Conservation (phyloP, 768 basidiomycete species). For the Sporobolomyces phaffii region DNA sequence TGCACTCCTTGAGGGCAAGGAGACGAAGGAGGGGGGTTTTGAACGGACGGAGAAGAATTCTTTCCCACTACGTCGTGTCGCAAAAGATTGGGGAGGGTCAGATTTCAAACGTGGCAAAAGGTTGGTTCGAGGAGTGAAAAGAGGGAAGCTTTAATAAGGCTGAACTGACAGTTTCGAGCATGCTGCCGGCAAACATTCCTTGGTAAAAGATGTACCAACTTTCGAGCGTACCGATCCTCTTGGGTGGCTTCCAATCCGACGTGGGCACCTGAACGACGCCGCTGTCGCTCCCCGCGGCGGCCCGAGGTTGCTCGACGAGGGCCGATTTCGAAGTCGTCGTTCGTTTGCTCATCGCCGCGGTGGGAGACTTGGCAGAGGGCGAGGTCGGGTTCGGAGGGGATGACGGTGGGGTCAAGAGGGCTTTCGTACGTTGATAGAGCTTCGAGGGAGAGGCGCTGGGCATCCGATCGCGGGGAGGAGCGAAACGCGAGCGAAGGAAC, state of each 20-base stretch:
- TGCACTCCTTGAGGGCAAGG: not conserved
- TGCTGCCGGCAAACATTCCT: constrained; percentile 15
- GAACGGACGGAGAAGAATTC: constrained; percentile 28
- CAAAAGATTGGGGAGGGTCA: too few relatives aligned
- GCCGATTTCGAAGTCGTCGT: not conserved
- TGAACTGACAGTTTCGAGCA: constrained; percentile 26
- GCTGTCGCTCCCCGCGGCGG: too few relatives aligned
- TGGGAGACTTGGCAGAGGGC: not conserved
- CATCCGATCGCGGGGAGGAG: not conserved
- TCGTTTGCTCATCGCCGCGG: not conserved
- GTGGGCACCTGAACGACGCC: not conserved
- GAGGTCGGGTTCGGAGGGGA: not conserved
- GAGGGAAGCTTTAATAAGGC: too few relatives aligned
- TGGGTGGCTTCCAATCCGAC: constrained; percentile 1
- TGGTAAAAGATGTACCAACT: constrained; percentile 24
- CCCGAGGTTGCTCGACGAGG: not conserved
- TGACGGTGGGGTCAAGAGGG: not conserved
- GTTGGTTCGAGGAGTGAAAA: not conserved
- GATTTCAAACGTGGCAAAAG: too few relatives aligned
- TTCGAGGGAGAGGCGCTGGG: not conserved
- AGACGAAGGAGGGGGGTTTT: too few relatives aligned
- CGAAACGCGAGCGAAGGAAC: too few relatives aligned
- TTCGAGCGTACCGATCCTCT: constrained; percentile 5
- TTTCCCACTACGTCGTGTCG: constrained; percentile 36
- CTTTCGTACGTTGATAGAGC: constrained; percentile 10